Base-by-base conservation (phyloP, 1,139 yeast genomes). In the Hyphopichia buzzinii region DNA sequence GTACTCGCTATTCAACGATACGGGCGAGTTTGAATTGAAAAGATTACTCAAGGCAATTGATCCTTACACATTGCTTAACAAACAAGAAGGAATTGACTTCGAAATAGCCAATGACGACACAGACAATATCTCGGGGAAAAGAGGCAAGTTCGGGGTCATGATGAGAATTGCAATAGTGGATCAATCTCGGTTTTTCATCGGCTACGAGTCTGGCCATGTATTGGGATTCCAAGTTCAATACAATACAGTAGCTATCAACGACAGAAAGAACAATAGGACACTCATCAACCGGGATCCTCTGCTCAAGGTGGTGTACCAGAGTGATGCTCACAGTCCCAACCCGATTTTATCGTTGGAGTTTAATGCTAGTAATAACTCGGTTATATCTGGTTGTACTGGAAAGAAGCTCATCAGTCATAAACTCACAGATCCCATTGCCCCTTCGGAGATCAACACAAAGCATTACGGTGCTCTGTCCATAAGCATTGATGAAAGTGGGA, bases 131-230 rank as follows among this genome's bases (percentile, higher is more conserved):
- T 42, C 33, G 2, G 17, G 44, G 10, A 56, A 55, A 15, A 40
- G 73, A 30, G 64, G 57, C 17, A 65, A 72, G 25, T 66, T 69
- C 39, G 85, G 86, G 1, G 76, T 78, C 8, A 66, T 79, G 30
- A 80, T 80, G 86, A 69, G 59, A 39, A 42, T 72, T 27, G 42
- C 62, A 1, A 67, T 71, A 56, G 44, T 67, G 1, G 43, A 48
- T n/a, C 39, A 49, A 0, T 30, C 42, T n/a, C 17, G 35, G 0
- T 52, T 79, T 17, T 60, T 58, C 28, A 52, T 77, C 10, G 86
- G 84, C 0, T 79, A 64, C 51, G 86, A 80, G 49, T 77, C 81
- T 8, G 85, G 86, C 0, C 73, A 71, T 43, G 54, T 79, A 7
- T 43, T 67, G 2, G 67, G 68, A 0, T 55, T 64, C 13, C 29